Evolutionary conservation across 495 filamentous ascomycete genomes (phyloP).

Genomic region (Hypoxylon trugodes): DNA sequence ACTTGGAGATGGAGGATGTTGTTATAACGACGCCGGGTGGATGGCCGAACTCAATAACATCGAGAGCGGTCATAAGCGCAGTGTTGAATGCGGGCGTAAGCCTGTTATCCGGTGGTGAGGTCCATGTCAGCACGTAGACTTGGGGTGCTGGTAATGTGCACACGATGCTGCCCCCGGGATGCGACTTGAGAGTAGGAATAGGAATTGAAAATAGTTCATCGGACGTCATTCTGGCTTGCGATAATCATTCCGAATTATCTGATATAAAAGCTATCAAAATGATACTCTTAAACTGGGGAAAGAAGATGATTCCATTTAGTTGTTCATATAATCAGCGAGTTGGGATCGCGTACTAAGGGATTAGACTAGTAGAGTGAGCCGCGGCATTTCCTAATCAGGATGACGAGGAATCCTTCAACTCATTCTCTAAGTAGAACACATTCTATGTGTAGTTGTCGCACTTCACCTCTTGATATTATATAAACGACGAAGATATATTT

Average conservation of each 20-base stretch:
- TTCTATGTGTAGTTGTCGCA: no score
- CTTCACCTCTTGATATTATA: no score
- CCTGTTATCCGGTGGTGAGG: slow-evolving; percentile 76
- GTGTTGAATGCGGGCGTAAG: slow-evolving; percentile 71
- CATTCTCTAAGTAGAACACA: no score
- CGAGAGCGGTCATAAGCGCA: slow-evolving; percentile 71
- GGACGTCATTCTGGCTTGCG: slow-evolving; percentile 14
- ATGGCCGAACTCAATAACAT: slow-evolving; percentile 71
- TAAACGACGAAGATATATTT: no score
- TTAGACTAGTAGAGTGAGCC: not conserved
- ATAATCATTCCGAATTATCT: no score
- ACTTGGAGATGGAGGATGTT: slow-evolving; percentile 76
- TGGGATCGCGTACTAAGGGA: slow-evolving; percentile 7
- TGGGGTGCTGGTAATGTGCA: slow-evolving; percentile 64
- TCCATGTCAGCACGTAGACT: slow-evolving; percentile 79
- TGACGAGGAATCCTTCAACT: no score
- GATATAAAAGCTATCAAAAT: no score
- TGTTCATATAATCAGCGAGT: slow-evolving; percentile 3
- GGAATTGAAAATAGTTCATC: slow-evolving; percentile 53
- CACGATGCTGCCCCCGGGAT: slow-evolving; percentile 42
- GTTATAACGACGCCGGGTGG: slow-evolving; percentile 76
- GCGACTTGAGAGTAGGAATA: slow-evolving; percentile 41
- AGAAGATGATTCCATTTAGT: not conserved
- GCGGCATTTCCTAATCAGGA: no score
- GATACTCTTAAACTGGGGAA: no score